Conservation (phyloP, 2,329 filamentous ascomycete genomes). For the Penicillium sp. region DNA sequence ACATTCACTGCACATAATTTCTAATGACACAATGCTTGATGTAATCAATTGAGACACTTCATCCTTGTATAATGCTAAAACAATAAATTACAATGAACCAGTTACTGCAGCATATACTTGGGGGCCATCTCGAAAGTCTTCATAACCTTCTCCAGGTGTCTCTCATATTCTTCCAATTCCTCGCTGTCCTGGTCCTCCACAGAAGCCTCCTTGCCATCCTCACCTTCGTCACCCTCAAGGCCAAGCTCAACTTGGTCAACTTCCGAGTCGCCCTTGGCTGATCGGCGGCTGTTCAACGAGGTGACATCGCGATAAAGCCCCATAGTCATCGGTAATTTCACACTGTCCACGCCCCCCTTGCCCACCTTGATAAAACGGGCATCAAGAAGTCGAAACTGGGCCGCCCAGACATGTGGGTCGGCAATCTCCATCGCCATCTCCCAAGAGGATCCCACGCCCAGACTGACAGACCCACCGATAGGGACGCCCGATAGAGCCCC, state of each 20-base stretch:
- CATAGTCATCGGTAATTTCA: conserved; percentile 25
- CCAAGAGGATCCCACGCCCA: conserved; percentile 31
- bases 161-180: conserved; percentile 31
- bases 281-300: conserved; percentile 29
- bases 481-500: conserved; percentile 33
- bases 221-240: conserved; percentile 6
- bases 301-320: conserved; percentile 35
- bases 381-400: conserved; percentile 35
- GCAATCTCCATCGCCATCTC: conserved; percentile 33
- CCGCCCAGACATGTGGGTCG: conserved; percentile 38
- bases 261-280: conserved; percentile 2
- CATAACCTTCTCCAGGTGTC: conserved; percentile 32
- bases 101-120: conserved; percentile 29
- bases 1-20: conserved; percentile 20
- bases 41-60: background rate
- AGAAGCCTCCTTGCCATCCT: background rate
- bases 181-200: conserved; percentile 27
- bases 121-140: conserved; percentile 34
- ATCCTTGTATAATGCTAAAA: background rate
- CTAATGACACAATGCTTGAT: conserved; percentile 15
- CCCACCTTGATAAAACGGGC: conserved; percentile 28
- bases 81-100: background rate
- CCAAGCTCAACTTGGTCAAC: conserved; percentile 13
- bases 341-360: conserved; percentile 14
- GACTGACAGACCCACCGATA: conserved; percentile 32